Evolutionary conservation across 345 rosid genomes (phyloP).

Genomic region (Bruguiera sexangula): DNA sequence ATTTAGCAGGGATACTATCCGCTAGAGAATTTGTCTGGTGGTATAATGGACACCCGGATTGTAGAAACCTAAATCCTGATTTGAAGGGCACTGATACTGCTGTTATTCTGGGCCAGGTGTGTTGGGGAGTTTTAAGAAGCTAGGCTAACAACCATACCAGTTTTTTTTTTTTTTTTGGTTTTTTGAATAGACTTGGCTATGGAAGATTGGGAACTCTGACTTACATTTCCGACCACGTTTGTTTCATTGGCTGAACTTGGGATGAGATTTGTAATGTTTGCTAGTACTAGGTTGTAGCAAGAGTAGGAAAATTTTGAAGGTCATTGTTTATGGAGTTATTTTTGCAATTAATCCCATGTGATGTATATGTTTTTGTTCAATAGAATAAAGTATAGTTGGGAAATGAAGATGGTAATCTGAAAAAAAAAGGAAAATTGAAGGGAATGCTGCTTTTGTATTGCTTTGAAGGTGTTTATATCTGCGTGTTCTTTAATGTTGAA

Average conservation of each 20-base stretch:
- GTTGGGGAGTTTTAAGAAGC: slow-evolving; percentile 1
- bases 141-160: too few species aligned
- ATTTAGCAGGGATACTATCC: slow-evolving; percentile 62
- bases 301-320: too few species aligned
- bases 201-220: too few species aligned
- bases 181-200: too few species aligned
- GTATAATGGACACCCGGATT: slow-evolving; percentile 94
- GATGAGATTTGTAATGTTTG: too few species aligned
- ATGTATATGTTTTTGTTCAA: not conserved
- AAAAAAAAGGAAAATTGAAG: not conserved
- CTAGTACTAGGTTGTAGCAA: too few species aligned
- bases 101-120: slow-evolving; percentile 81
- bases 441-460: not conserved
- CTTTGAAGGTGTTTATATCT: too few species aligned
- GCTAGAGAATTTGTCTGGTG: slow-evolving; percentile 99
- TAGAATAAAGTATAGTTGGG: not conserved
- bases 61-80: slow-evolving; percentile 59
- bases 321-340: not conserved
- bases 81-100: slow-evolving; percentile 69
- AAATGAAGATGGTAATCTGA: not conserved
- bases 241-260: too few species aligned
- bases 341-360: not conserved
- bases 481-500: too few species aligned
- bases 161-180: too few species aligned
- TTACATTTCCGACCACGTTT: too few species aligned